A percentile compares a stretch with the other conserved stretches of the same genome.
These are phyloP conservation scores for Metschnikowia cerradonensis DNA, from an alignment of 805 yeast genomes.

Conservation along the genomic window DNA sequence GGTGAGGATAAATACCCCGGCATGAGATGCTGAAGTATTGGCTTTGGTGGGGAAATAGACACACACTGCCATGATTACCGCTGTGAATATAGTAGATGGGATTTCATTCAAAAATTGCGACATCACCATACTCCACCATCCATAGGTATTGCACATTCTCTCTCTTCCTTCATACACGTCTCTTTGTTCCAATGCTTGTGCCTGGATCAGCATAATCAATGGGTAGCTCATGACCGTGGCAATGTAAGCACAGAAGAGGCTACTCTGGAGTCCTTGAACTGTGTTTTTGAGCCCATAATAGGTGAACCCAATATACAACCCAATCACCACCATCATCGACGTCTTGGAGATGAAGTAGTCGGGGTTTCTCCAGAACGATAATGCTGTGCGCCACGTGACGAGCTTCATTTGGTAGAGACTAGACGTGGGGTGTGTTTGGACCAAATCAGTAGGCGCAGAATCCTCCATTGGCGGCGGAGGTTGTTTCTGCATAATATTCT, in stretches of 20 bases:
- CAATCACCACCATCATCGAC: not conserved
- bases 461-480: not conserved
- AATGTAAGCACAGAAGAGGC: not conserved
- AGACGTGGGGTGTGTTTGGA: not conserved
- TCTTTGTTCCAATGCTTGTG: constrained; percentile 37
- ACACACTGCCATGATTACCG: constrained; percentile 26
- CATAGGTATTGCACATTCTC: constrained; percentile 62
- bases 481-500: constrained; percentile 5
- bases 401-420: not conserved
- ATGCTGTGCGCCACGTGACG: not conserved
- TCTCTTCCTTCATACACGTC: constrained; percentile 19
- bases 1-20: constrained; percentile 41
- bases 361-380: not conserved
- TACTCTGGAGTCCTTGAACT: not conserved
- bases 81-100: not conserved
- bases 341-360: not conserved
- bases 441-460: not conserved
- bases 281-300: not conserved
- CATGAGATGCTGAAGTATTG: constrained; percentile 16
- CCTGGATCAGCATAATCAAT: not conserved
- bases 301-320: not conserved
- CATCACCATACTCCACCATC: constrained; percentile 58
- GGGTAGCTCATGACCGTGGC: not conserved
- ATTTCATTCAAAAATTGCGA: constrained; percentile 52
- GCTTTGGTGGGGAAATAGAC: constrained; percentile 34